Percentiles rank a stretch among this genome's conserved stretches.
phyloP scores from a whole-genome alignment of 2,329 filamentous ascomycete genomes.

The Pseudopithomyces chartarum region DNA sequence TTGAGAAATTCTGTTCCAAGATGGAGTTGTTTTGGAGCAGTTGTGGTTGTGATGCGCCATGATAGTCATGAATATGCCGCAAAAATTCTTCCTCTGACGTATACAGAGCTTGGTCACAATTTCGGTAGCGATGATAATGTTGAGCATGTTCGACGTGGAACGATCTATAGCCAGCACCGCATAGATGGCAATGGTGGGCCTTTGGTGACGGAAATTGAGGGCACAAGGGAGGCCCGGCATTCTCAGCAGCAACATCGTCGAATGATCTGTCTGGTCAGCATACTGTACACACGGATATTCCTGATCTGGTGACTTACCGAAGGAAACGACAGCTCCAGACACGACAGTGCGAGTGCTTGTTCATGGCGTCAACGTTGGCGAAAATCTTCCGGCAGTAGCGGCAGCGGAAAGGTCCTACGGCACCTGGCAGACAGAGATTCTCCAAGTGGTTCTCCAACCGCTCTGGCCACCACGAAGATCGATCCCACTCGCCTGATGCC shows the following conservation, averaged over 20 bases:
- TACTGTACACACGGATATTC: no score
- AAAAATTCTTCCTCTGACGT: slow-evolving; percentile 40
- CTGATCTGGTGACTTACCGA: slow-evolving; percentile 4
- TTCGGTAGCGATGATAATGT: slow-evolving; percentile 38
- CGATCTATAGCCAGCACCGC: slow-evolving; percentile 38
- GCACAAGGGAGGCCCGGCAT: slow-evolving; percentile 36
- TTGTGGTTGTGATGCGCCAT: slow-evolving; percentile 33
- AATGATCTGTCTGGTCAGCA: slow-evolving; percentile 21
- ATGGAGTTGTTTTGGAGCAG: slow-evolving; percentile 31
- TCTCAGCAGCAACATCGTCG: slow-evolving; percentile 40
- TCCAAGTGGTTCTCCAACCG: slow-evolving; percentile 39
- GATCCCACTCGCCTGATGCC: slow-evolving; percentile 31
- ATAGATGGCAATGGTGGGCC: slow-evolving; percentile 43
- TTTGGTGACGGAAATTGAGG: slow-evolving; percentile 41
- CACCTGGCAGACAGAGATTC: slow-evolving; percentile 33
- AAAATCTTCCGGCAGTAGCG: slow-evolving; percentile 42
- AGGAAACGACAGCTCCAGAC: slow-evolving; percentile 44
- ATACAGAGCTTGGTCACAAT: slow-evolving; percentile 41
- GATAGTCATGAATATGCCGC: slow-evolving; percentile 40
- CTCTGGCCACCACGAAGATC: slow-evolving; percentile 40
- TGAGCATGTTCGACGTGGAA: slow-evolving; percentile 41
- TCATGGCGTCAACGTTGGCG: slow-evolving; percentile 34
- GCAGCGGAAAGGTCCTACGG: slow-evolving; percentile 39
- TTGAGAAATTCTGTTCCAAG: slow-evolving; percentile 42
- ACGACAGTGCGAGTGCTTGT: slow-evolving; percentile 40